These are phyloP conservation scores for Ophiostoma ips DNA, from an alignment of 2,329 filamentous ascomycete genomes.

Conservation along the genomic window DNA sequence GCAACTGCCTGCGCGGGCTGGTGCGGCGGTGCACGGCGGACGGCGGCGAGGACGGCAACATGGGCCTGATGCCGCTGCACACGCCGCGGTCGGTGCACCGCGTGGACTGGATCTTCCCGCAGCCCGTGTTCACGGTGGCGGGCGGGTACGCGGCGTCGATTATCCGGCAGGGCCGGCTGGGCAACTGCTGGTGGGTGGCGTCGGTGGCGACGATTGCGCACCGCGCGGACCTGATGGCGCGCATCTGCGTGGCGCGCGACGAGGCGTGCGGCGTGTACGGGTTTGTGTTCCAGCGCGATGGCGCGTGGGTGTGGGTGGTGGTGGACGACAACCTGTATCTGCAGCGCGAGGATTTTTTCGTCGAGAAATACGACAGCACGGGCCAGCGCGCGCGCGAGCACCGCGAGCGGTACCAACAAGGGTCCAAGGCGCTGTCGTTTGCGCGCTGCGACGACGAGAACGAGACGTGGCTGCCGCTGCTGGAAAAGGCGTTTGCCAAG, in stretches of 20 bases:
- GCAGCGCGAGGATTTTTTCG: constrained; percentile 38
- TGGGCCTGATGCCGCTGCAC: constrained; percentile 11
- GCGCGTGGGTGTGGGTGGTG: constrained; percentile 54
- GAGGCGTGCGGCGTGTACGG: constrained; percentile 34
- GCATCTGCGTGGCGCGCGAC: constrained; percentile 52
- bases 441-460: constrained; percentile 54
- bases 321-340: constrained; percentile 61
- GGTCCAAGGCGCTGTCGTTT: constrained; percentile 56
- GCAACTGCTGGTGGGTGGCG: constrained; percentile 63
- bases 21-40: constrained; percentile 2
- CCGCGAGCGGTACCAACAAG: constrained; percentile 48
- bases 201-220: constrained; percentile 55
- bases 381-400: constrained; percentile 45
- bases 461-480: constrained; percentile 60
- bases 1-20: constrained; percentile 25
- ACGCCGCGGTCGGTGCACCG: constrained; percentile 27
- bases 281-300: constrained; percentile 31
- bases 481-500: constrained; percentile 69
- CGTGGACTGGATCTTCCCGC: constrained; percentile 41
- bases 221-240: constrained; percentile 48
- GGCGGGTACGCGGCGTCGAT: constrained; percentile 24
- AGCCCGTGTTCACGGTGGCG: constrained; percentile 34
- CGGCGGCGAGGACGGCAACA: constrained; percentile 4
- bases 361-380: constrained; percentile 15
- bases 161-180: constrained; percentile 33